Percentiles rank a stretch among this genome's conserved stretches.
These are phyloP conservation scores for Leccinum obscurum DNA, from an alignment of 768 basidiomycete genomes.

Conservation along the genomic window DNA sequence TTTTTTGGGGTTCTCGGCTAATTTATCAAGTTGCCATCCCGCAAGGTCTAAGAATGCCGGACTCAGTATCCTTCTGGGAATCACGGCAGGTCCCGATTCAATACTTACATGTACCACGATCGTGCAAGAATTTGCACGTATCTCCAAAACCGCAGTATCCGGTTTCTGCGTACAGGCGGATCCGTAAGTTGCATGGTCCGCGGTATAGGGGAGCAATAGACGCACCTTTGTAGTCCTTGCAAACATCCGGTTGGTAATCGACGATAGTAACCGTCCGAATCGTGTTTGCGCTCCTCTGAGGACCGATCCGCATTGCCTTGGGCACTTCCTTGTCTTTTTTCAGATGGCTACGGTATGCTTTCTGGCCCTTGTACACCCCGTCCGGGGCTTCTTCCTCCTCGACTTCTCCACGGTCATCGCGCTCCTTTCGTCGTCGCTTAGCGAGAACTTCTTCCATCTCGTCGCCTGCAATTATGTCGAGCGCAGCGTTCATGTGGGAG, in stretches of 20 bases:
- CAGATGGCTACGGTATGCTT: slow-evolving; percentile 76
- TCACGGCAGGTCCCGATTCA: not conserved
- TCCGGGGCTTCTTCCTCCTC: slow-evolving; percentile 62
- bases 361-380: slow-evolving; percentile 84
- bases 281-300: slow-evolving; percentile 71
- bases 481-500: slow-evolving; percentile 69
- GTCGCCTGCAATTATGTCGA: slow-evolving; percentile 81
- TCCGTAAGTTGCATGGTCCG: slow-evolving; percentile 19
- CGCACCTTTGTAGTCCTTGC: slow-evolving; percentile 98
- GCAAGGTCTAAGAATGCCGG: slow-evolving; percentile 66
- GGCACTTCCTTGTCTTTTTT: slow-evolving; percentile 83
- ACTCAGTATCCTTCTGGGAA: slow-evolving; percentile 10
- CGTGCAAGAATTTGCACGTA: slow-evolving; percentile 98
- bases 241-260: slow-evolving; percentile 99
- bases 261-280: slow-evolving; percentile 93
- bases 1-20: slow-evolving; percentile 75
- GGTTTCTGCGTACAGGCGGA: slow-evolving; percentile 63
- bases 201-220: slow-evolving; percentile 19
- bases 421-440: slow-evolving; percentile 63
- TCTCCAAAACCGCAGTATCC: slow-evolving; percentile 99
- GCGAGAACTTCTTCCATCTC: slow-evolving; percentile 76
- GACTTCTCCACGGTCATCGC: slow-evolving; percentile 48
- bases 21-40: slow-evolving; percentile 97
- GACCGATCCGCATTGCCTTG: slow-evolving; percentile 85
- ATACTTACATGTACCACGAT: slow-evolving; percentile 87